Base-by-base conservation (phyloP, 129 eudicot species). In the Escallonia rubra region DNA sequence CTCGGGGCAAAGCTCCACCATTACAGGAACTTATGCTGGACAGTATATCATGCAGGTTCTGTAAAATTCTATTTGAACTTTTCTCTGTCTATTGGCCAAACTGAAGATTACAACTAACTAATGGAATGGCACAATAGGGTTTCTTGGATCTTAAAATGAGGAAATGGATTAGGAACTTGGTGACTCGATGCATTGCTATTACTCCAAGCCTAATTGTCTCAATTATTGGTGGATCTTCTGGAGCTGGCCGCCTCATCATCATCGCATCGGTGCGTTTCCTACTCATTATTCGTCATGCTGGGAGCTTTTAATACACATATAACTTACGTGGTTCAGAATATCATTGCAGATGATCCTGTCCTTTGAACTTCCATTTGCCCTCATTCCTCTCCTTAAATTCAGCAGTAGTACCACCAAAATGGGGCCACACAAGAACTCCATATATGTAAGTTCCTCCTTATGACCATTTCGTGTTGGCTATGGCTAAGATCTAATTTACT, bases 11-110 rank as follows among this genome's bases (percentile, higher is more conserved):
- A 93, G 98, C 74, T 93, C 98, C 51, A 72, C 98, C 59, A 93
- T 93, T 59, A 93, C 95, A 1, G 96, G 98, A 47, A 93, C 98
- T 13, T 93, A 93, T 73, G 96, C 98, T 54, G 98, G 98, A 38
- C 98, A 93, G 49, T 93, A 69, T 66, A 84, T 93, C 49, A 93
- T 93, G 98, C 91, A 89, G 96, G 98, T 88, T 53, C 60, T 3
- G 45, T 44, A 10, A 67, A n/a, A 43, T 54, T 0, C 13, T 8
- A 41, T 13, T 67, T 66, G 11, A 43, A 3, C 23, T 43, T 43
- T 10, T 63, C 40, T 43, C n/a, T 5, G 3, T 23, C 34, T 0
- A 23, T 23, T 23, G 34, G 34, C 34, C 34, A 23, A 23, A 23
- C 34, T 23, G 34, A 23, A 23, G 34, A 23, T 23, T 23, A 23